Percentiles rank a stretch among this genome's conserved stretches.
Conservation (phyloP, 2,329 filamentous ascomycete species). For the Sordariomycetes sp. region DNA sequence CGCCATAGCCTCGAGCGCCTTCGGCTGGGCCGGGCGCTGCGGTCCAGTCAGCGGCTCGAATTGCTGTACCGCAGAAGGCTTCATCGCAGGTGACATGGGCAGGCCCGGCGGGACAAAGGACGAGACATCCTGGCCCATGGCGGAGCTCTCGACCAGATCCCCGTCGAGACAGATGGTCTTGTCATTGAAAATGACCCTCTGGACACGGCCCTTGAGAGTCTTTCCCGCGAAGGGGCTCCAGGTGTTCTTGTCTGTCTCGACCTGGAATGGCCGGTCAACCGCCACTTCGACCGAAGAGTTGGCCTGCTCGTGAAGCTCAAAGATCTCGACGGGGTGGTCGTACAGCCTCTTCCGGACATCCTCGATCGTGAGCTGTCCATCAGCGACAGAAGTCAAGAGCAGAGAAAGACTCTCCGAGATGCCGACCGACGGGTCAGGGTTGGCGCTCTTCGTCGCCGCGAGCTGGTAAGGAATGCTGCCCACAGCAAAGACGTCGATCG, state of each 20-base stretch:
- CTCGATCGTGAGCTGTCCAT: constrained; percentile 62
- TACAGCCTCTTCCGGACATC: constrained; percentile 63
- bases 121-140: constrained; percentile 66
- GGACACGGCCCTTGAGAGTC: constrained; percentile 57
- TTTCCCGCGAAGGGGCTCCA: constrained; percentile 60
- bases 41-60: not conserved
- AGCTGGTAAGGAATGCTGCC: constrained; percentile 71
- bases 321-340: constrained; percentile 71
- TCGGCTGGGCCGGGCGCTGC: not conserved
- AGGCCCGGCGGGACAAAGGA: constrained; percentile 39
- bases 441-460: constrained; percentile 41
- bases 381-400: constrained; percentile 63
- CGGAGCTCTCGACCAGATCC: constrained; percentile 39
- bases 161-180: constrained; percentile 69
- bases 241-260: constrained; percentile 29
- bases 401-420: constrained; percentile 66
- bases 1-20: constrained; percentile 13
- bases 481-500: constrained; percentile 70
- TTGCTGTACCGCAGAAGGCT: constrained; percentile 16
- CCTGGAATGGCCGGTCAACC: constrained; percentile 58
- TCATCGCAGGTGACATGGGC: constrained; percentile 46
- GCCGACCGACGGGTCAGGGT: constrained; percentile 50
- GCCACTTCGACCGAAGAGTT: constrained; percentile 65
- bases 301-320: constrained; percentile 72
- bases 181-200: constrained; percentile 65